A percentile compares a stretch with the other conserved stretches of the same genome.
Evolutionary conservation across 1,284 basidiomycete species (phyloP).

Genomic region (Polyporus tsugae): DNA sequence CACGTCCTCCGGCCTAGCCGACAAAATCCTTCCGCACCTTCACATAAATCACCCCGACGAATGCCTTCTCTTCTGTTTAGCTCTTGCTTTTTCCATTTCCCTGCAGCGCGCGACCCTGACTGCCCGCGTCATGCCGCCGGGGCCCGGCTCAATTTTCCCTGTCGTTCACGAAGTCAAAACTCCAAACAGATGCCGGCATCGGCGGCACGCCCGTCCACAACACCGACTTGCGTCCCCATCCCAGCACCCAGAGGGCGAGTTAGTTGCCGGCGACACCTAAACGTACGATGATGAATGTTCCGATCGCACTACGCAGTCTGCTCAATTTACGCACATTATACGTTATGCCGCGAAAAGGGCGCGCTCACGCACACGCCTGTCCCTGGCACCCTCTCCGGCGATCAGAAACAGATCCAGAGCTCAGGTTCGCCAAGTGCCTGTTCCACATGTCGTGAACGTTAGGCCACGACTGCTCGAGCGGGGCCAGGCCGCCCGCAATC

Average conservation of each 20-base stretch:
- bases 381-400: not conserved
- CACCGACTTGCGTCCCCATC: not conserved
- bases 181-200: not conserved
- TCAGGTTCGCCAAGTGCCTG: not conserved
- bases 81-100: not conserved
- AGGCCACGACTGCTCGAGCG: not conserved
- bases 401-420: not conserved
- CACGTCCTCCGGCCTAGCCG: not conserved
- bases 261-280: constrained; percentile 6
- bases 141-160: not conserved
- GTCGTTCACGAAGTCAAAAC: constrained; percentile 2
- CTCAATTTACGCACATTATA: not conserved
- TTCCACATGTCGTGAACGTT: not conserved
- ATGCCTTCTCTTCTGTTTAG: not conserved
- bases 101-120: constrained; percentile 3
- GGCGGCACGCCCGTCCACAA: not conserved
- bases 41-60: not conserved
- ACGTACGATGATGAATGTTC: not conserved
- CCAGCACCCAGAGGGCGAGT: not conserved
- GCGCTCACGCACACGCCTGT: not conserved
- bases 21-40: not conserved
- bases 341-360: not conserved
- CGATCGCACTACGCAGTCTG: not conserved
- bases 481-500: not conserved
- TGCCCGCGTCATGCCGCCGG: constrained; percentile 2